Conservation (phyloP, 257 asterid genomes). For the Thymus mandschuricus region DNA sequence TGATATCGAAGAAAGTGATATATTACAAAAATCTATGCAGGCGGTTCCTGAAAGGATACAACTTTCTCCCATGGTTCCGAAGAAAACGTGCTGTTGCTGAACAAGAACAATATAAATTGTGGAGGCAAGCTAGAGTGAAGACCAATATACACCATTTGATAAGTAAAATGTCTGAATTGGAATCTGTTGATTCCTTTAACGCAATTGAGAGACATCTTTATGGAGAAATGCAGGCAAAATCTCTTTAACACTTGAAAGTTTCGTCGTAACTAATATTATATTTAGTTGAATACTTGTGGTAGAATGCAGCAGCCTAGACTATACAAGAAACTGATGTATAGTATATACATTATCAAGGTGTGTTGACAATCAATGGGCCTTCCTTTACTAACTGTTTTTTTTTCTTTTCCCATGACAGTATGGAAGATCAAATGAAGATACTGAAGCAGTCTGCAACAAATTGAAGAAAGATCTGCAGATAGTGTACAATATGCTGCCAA, state of each 20-base stretch:
- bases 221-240: slow-evolving; percentile 79
- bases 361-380: not conserved
- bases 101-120: slow-evolving; percentile 82
- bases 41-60: slow-evolving; percentile 87
- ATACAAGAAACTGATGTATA: slow-evolving; percentile 16
- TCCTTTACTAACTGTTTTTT: slow-evolving; percentile 21
- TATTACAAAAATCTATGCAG: slow-evolving; percentile 47
- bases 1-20: slow-evolving; percentile 32
- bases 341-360: not conserved
- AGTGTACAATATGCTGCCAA: slow-evolving; percentile 70
- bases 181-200: slow-evolving; percentile 79
- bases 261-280: slow-evolving; percentile 1
- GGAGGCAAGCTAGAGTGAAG: slow-evolving; percentile 92
- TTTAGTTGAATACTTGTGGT: slow-evolving; percentile 1
- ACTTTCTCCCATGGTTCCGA: slow-evolving; percentile 90
- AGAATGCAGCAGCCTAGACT: slow-evolving; percentile 10
- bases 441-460: slow-evolving; percentile 63
- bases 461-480: slow-evolving; percentile 76
- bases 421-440: slow-evolving; percentile 58
- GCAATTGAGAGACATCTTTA: slow-evolving; percentile 84
- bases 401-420: slow-evolving; percentile 47
- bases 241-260: not conserved
- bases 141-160: slow-evolving; percentile 64
- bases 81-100: slow-evolving; percentile 95
- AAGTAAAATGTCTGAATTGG: slow-evolving; percentile 80